Percentiles rank a stretch among this genome's conserved stretches.
These are phyloP conservation scores for Closterium sp. DNA, from an alignment of 139 green algal genomes.

Conservation along the genomic window DNA sequence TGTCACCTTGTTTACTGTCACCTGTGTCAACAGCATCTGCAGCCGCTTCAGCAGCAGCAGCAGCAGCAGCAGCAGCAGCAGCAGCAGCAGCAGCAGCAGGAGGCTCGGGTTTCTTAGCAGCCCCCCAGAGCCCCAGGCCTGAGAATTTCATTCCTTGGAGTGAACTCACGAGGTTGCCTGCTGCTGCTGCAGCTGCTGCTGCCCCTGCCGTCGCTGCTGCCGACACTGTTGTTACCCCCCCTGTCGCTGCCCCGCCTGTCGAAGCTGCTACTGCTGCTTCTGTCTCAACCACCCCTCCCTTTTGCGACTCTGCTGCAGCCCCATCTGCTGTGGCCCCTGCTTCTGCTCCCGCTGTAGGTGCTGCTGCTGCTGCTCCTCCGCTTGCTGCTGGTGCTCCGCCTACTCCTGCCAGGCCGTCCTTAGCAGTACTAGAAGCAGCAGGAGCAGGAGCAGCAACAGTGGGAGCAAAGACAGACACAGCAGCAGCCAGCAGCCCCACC, in stretches of 20 bases:
- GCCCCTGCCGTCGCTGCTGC: background rate
- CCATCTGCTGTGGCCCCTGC: background rate
- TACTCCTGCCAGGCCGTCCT: background rate
- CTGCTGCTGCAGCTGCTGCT: background rate
- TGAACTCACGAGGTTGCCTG: background rate
- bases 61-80: no score
- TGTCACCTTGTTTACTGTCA: background rate
- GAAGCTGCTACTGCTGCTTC: background rate
- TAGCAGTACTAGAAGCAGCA: background rate
- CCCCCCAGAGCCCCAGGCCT: background rate
- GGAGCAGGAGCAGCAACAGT: background rate
- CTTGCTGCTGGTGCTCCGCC: no score
- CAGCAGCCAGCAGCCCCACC: background rate
- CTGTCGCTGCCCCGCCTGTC: background rate
- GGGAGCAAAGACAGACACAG: background rate
- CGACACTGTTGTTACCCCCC: background rate
- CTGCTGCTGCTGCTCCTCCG: background rate
- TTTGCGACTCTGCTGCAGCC: background rate
- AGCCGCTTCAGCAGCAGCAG: no score
- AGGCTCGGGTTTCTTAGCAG: background rate
- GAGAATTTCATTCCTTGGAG: background rate
- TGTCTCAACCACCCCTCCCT: background rate
- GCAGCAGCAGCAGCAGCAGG: background rate
- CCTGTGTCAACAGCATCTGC: background rate
- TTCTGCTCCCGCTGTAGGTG: background rate